A percentile compares a stretch with the other conserved stretches of the same genome.
These are phyloP conservation scores for Gossypium thurberi DNA, from an alignment of 345 rosid species.

Conservation along the genomic window DNA sequence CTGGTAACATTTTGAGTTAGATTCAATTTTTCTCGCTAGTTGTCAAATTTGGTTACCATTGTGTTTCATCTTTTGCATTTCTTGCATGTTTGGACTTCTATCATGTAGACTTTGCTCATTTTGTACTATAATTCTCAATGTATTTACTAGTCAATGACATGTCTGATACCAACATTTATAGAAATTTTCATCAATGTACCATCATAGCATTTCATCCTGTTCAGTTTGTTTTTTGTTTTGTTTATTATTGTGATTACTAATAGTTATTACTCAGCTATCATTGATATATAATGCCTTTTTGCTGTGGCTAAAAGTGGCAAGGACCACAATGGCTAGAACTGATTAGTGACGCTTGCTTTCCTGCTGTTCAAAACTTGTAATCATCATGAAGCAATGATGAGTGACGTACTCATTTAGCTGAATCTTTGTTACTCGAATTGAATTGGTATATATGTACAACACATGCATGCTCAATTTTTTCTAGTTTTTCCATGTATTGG, in stretches of 20 bases:
- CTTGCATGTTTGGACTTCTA: neutral
- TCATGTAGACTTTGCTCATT: conserved; percentile 1
- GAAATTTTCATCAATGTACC: neutral
- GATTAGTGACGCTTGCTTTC: neutral
- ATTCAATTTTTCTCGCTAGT: conserved; percentile 4
- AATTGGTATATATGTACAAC: neutral
- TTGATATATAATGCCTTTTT: neutral
- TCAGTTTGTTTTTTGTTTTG: neutral
- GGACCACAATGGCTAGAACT: neutral
- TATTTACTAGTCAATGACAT: neutral
- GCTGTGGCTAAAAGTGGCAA: neutral
- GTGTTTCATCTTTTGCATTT: neutral
- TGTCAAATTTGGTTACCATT: neutral
- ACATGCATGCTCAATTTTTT: too few relatives aligned
- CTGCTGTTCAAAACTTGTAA: neutral
- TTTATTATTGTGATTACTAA: too few relatives aligned
- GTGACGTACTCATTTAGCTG: neutral
- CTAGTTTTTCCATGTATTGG: too few relatives aligned
- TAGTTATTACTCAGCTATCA: neutral
- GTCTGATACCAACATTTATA: neutral
- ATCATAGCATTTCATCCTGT: neutral
- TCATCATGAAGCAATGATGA: neutral
- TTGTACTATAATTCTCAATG: neutral
- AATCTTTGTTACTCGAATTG: neutral
- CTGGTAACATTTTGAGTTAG: conserved; percentile 1